phyloP scores from a whole-genome alignment of 1,284 basidiomycete species.

The Exobasidium rhododendri region DNA sequence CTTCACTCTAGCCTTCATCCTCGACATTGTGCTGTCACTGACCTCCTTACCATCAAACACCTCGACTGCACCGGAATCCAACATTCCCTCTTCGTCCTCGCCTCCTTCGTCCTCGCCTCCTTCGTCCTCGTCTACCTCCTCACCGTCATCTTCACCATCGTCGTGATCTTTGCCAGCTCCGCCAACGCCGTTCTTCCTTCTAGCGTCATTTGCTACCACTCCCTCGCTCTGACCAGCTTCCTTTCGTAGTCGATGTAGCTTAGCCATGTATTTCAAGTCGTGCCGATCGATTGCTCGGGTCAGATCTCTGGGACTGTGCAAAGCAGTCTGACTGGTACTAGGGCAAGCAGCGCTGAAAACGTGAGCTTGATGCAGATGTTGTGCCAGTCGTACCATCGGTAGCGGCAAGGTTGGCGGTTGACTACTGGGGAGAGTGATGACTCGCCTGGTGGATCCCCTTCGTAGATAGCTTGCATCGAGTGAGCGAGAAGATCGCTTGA shows the following conservation, averaged over 20 bases:
- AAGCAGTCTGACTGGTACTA: conserved; percentile 26
- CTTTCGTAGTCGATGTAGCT: conserved; percentile 4
- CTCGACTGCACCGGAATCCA: conserved; percentile 23
- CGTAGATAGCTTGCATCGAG: conserved; percentile 35
- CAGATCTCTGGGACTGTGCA: conserved; percentile 38
- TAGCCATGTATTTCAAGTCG: conserved; percentile 31
- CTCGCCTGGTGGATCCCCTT: conserved; percentile 27
- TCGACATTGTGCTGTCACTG: conserved; percentile 5
- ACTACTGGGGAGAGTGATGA: conserved; percentile 27
- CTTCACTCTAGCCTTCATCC: conserved; percentile 34
- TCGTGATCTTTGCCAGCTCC: conserved; percentile 11
- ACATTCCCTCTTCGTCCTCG: conserved; percentile 13
- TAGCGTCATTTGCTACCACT: background rate
- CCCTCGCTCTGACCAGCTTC: background rate
- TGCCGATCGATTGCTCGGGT: conserved; percentile 41
- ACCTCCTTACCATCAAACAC: conserved; percentile 21
- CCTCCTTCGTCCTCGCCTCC: conserved; percentile 5
- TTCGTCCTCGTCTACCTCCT: conserved; percentile 22
- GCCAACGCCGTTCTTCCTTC: background rate
- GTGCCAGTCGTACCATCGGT: conserved; percentile 30
- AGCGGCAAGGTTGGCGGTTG: conserved; percentile 29
- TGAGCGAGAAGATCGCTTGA: conserved; percentile 28
- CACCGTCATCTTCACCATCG: conserved; percentile 20
- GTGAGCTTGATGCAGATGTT: conserved; percentile 36
- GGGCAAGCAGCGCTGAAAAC: conserved; percentile 38